Conservation (phyloP, 257 asterid genomes). For the Primulina tabacum region DNA sequence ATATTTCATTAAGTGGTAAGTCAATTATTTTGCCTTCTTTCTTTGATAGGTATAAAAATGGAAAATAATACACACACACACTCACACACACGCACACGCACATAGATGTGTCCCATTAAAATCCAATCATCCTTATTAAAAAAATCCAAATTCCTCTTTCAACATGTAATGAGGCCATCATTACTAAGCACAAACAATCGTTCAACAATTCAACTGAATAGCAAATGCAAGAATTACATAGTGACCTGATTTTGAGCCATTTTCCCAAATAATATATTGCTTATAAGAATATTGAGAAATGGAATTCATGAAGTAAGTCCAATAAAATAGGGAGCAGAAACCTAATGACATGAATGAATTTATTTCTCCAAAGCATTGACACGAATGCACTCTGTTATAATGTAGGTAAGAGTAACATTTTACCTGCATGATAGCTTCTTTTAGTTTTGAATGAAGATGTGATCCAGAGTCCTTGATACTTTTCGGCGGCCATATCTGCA, state of each 20-base stretch:
- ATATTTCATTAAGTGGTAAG: neutral
- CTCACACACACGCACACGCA: neutral
- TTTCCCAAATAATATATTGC: neutral
- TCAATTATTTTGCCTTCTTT: neutral
- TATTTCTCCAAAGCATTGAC: neutral
- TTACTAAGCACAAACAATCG: neutral
- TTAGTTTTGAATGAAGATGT: constrained; percentile 69
- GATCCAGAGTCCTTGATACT: constrained; percentile 90
- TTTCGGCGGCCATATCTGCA: constrained; percentile 99
- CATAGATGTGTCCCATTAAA: neutral
- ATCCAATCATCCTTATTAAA: neutral
- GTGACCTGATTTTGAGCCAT: neutral
- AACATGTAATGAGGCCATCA: neutral
- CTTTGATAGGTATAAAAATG: neutral
- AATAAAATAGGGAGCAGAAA: neutral
- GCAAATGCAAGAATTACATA: neutral
- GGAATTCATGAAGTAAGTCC: too few relatives aligned
- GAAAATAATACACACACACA: neutral
- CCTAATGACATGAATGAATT: neutral
- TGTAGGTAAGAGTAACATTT: constrained; percentile 18
- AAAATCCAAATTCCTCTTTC: neutral
- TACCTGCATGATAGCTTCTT: constrained; percentile 90
- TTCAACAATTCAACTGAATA: neutral
- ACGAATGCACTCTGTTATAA: neutral
- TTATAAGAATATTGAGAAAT: too few relatives aligned